Evolutionary conservation across 345 rosid genomes (phyloP).

Genomic region (Eucalyptus sp.): DNA sequence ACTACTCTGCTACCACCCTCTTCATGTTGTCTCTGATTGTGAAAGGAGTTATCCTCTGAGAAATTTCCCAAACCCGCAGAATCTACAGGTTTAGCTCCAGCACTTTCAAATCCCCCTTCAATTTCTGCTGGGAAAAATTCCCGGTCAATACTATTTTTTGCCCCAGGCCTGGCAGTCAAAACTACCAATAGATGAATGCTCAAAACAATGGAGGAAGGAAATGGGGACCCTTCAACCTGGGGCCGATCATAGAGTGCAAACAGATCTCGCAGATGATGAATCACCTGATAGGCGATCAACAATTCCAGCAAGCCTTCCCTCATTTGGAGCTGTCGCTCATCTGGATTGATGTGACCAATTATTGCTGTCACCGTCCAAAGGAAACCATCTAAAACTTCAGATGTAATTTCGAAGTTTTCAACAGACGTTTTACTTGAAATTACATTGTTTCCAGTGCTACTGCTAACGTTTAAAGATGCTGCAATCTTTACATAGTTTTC

Average conservation of each 20-base stretch:
- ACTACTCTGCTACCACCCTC: slow-evolving; percentile 5
- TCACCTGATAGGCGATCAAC: slow-evolving; percentile 58
- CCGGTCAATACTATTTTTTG: slow-evolving; percentile 30
- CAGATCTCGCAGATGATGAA: slow-evolving; percentile 59
- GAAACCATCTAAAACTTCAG: slow-evolving; percentile 61
- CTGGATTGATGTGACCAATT: slow-evolving; percentile 45
- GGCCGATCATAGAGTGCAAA: slow-evolving; percentile 78
- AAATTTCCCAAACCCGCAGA: slow-evolving; percentile 3
- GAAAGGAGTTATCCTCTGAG: slow-evolving; percentile 11
- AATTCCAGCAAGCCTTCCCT: slow-evolving; percentile 61
- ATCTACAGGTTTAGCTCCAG: slow-evolving; percentile 11
- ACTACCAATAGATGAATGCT: slow-evolving; percentile 56
- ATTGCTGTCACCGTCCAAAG: slow-evolving; percentile 43
- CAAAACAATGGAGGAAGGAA: slow-evolving; percentile 60
- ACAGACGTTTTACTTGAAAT: slow-evolving; percentile 37
- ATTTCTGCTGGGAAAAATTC: slow-evolving; percentile 22
- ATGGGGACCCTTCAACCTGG: slow-evolving; percentile 71
- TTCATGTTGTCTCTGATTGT: slow-evolving; percentile 13
- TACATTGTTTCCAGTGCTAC: slow-evolving; percentile 6
- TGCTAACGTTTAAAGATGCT: slow-evolving; percentile 44
- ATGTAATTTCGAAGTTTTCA: slow-evolving; percentile 49
- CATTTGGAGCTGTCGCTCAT: slow-evolving; percentile 53
- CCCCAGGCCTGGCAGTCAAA: slow-evolving; percentile 35
- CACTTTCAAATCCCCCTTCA: slow-evolving; percentile 5
- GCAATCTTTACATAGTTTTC: slow-evolving; percentile 73